Evolutionary conservation across 2,329 filamentous ascomycete genomes (phyloP).

Genomic region (Fusarium acutatum): DNA sequence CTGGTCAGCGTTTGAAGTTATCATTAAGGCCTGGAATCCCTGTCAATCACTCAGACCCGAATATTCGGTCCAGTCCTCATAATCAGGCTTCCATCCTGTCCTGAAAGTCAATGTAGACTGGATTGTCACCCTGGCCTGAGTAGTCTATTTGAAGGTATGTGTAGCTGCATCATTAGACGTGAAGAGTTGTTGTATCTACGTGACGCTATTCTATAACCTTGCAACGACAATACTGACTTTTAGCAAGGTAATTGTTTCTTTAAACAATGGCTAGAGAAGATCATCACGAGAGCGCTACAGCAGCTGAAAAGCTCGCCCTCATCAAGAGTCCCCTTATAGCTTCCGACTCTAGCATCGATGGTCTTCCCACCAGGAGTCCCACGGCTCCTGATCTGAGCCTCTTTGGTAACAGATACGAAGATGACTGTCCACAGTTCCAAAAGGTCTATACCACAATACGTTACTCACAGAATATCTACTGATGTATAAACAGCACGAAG

Average conservation of each 20-base stretch:
- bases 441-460: constrained; percentile 19
- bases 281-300: not conserved
- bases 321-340: constrained; percentile 44
- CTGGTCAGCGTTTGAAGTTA: not conserved
- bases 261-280: constrained; percentile 30
- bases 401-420: constrained; percentile 39
- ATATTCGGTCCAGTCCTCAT: not conserved
- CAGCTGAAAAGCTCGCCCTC: constrained; percentile 43
- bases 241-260: not conserved
- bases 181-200: not conserved
- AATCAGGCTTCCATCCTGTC: not conserved
- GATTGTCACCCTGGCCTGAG: not conserved
- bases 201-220: not conserved
- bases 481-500: constrained; percentile 42
- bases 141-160: not conserved
- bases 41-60: not conserved
- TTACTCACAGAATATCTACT: not conserved
- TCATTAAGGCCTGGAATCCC: not conserved
- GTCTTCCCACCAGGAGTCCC: not conserved
- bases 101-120: not conserved
- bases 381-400: constrained; percentile 31
- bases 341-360: constrained; percentile 22
- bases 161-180: not conserved
- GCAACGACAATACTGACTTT: not conserved
- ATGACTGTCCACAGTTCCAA: constrained; percentile 37